Evolutionary conservation across 129 eudicot genomes (phyloP), one percentile per base, ranked within the genome.

Genomic region (Ambrosia artemisiifolia): DNA sequence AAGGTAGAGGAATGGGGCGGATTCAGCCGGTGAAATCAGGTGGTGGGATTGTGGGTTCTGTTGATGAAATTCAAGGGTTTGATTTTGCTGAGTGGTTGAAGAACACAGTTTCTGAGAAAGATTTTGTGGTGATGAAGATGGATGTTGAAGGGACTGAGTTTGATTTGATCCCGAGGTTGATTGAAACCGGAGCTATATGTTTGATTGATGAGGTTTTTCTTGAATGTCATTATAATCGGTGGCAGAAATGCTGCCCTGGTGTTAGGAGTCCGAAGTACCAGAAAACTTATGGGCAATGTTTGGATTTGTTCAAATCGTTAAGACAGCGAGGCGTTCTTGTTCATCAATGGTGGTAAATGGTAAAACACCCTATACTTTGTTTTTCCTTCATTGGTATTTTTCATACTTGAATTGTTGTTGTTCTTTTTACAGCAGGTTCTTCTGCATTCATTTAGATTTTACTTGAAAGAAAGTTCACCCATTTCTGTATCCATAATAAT

Each of bases 241-340:
- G 98, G 98, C 96, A 93, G 76, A 90, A 80, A 82, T 93, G 98
- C 30, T 93, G 98, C 74, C 98, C 98, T 1, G 98, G 98, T 11
- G 86, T 75, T n/a, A 90, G 98, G 75, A 77, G 87, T 47, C 72
- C 87, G 2, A 93, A 93, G 86, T 93, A 93, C 61, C 72, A 82
- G 81, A 93, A 87, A 56, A 93, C 90, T 8, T 93, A 85, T 33
- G 85, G 83, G 17, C 92, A 93, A 51, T 93, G 98, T 75, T 76
- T 93, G 74, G 80, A 93, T 64, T 72, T 93, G 83, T 85, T 93
- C 61, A 85, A 83, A 17, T 88, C 96, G 48, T 84, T 93, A 24
- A 84, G 98, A 71, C 72, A 93, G 51, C 82, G 83, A 44, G 98
- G 98, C 17, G 98, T 94, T 74, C 95, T 94, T 67, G 96, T 94